Conservation (phyloP, 1,139 yeast genomes). For the Protomyces lactucae-debilis region DNA sequence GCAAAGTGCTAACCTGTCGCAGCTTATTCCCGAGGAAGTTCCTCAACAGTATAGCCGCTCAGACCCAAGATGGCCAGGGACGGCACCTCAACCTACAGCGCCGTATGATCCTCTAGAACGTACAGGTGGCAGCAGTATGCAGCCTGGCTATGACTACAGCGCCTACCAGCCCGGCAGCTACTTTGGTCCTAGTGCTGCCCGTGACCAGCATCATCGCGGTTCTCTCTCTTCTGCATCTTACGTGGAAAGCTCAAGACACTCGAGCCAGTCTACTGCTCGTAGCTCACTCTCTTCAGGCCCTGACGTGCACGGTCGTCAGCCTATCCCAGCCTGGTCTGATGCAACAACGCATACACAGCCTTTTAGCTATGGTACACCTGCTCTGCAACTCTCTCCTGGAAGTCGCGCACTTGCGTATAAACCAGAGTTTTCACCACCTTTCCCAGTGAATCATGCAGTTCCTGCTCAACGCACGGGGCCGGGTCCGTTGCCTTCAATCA, state of each 20-base stretch:
- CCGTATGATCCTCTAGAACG: neutral
- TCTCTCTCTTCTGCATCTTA: neutral
- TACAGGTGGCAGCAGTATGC: neutral
- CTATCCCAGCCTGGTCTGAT: neutral
- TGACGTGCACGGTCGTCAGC: neutral
- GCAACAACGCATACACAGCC: neutral
- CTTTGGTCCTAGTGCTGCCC: neutral
- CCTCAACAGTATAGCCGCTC: neutral
- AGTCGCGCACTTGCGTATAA: neutral
- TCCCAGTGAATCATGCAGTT: neutral
- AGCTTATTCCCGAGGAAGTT: neutral
- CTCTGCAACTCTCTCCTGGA: neutral
- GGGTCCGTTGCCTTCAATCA: neutral
- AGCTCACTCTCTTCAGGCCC: neutral
- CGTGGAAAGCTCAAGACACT: neutral
- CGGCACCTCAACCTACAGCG: neutral
- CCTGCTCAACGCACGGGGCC: neutral
- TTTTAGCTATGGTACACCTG: neutral
- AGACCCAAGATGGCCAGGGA: neutral
- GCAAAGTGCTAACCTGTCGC: neutral
- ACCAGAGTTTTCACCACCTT: neutral
- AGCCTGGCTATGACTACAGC: neutral
- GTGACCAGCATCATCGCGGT: neutral
- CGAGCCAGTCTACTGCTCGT: neutral
- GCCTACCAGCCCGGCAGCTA: neutral